Evolutionary conservation across 768 basidiomycete species (phyloP).

Genomic region (Lactarius pseudohatsudake): DNA sequence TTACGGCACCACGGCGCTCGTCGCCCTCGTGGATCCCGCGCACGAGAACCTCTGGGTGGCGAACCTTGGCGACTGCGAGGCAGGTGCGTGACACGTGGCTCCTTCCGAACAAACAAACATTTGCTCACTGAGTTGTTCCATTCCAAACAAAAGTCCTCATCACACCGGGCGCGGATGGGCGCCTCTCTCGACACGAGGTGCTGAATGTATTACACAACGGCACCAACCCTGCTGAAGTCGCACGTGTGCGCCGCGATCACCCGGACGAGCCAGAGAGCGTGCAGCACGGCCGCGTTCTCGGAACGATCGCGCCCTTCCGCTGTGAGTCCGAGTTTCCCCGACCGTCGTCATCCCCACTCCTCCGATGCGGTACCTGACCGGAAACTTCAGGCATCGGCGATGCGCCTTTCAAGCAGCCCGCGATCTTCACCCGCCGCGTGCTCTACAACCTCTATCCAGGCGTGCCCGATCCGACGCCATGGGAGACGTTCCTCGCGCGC

Average conservation of each 20-base stretch:
- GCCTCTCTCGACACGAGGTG: constrained; percentile 54
- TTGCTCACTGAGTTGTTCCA: background rate
- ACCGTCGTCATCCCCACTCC: too few relatives aligned
- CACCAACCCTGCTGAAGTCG: constrained; percentile 62
- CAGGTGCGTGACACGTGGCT: constrained; percentile 46
- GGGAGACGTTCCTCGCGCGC: constrained; percentile 36
- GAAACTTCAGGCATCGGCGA: constrained; percentile 37
- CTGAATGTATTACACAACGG: constrained; percentile 72
- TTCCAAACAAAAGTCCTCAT: constrained; percentile 38
- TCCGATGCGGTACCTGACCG: background rate
- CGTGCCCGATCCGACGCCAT: constrained; percentile 35
- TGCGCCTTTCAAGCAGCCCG: constrained; percentile 40
- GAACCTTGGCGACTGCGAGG: constrained; percentile 80
- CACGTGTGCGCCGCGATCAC: constrained; percentile 62
- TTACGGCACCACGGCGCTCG: constrained; percentile 80
- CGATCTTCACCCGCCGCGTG: constrained; percentile 35
- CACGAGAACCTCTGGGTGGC: constrained; percentile 77
- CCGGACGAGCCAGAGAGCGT: constrained; percentile 71
- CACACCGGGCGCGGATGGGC: constrained; percentile 44
- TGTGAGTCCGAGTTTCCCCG: constrained; percentile 43
- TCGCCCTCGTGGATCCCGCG: constrained; percentile 70
- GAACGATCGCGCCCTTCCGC: constrained; percentile 75
- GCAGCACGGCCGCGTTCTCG: constrained; percentile 65
- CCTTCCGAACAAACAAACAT: background rate
- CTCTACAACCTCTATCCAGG: constrained; percentile 40